Evolutionary conservation across 345 rosid species (phyloP).

Genomic region (Brassica juncea): DNA sequence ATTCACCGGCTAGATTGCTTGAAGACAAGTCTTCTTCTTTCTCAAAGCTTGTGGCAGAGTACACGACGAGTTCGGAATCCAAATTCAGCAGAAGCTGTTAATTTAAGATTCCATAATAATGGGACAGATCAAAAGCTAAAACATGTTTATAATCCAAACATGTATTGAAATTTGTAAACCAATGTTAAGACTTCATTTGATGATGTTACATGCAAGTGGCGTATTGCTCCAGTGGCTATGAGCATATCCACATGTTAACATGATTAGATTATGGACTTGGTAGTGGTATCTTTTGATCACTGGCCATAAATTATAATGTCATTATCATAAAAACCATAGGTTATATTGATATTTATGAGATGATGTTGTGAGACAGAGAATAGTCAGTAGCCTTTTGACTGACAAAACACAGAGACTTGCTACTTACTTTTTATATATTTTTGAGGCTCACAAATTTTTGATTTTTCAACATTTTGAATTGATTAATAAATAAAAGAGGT

Average conservation of each 20-base stretch:
- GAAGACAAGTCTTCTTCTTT: slow-evolving; percentile 52
- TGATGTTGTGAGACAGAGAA: neutral
- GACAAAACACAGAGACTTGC: neutral
- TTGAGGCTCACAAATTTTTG: neutral
- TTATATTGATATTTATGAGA: neutral
- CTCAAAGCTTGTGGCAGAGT: slow-evolving; percentile 65
- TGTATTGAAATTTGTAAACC: neutral
- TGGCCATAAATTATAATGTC: neutral
- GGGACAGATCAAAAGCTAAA: slow-evolving; percentile 6
- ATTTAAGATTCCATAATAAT: neutral
- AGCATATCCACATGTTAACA: neutral
- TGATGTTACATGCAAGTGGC: slow-evolving; percentile 18
- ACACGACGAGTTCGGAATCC: slow-evolving; percentile 51
- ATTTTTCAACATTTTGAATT: neutral
- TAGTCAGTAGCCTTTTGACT: neutral
- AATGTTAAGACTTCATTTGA: neutral
- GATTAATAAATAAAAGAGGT: neutral
- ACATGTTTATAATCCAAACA: neutral
- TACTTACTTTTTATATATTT: neutral
- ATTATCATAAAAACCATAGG: neutral
- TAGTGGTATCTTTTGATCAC: neutral
- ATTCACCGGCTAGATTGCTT: slow-evolving; percentile 44
- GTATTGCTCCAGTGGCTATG: slow-evolving; percentile 3
- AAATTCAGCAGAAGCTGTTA: slow-evolving; percentile 7
- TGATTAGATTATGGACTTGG: neutral